A percentile compares a stretch with the other conserved stretches of the same genome.
Conservation (phyloP, 345 rosid genomes). For the Camelina laxa region DNA sequence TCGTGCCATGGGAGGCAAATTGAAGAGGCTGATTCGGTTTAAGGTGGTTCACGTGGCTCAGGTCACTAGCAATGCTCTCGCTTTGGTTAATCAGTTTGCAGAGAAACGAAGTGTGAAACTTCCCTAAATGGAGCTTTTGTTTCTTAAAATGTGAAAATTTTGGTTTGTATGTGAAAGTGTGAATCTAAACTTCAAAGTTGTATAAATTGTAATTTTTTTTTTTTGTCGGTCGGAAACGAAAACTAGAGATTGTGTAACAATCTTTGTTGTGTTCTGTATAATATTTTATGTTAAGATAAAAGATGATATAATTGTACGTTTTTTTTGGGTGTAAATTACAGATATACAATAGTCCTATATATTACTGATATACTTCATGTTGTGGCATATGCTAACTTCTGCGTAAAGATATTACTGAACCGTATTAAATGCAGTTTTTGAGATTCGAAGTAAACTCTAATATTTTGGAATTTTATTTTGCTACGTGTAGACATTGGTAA, state of each 20-base stretch:
- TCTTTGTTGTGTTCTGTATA: constrained; percentile 32
- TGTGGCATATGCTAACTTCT: constrained; percentile 15
- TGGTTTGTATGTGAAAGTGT: constrained; percentile 21
- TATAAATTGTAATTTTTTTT: constrained; percentile 14
- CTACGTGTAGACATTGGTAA: constrained; percentile 30
- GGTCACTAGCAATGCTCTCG: constrained; percentile 91
- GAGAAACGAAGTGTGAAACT: constrained; percentile 50
- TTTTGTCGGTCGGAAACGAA: constrained; percentile 12
- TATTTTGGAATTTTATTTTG: constrained; percentile 11
- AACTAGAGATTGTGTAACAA: constrained; percentile 14
- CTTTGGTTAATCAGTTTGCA: constrained; percentile 75
- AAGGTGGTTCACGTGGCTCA: constrained; percentile 62
- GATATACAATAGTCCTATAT: background rate
- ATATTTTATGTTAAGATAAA: constrained; percentile 24
- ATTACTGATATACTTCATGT: background rate
- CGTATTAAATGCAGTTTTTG: constrained; percentile 27
- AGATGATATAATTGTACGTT: background rate
- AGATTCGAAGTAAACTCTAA: constrained; percentile 8
- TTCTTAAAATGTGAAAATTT: constrained; percentile 29
- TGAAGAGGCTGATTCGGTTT: constrained; percentile 59
- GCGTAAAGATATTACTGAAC: constrained; percentile 9
- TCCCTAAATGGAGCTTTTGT: constrained; percentile 25
- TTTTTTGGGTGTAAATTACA: background rate
- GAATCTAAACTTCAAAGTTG: constrained; percentile 23
- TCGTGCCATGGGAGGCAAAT: constrained; percentile 55